Percentiles rank a stretch among this genome's conserved stretches.
These are phyloP conservation scores for Malassezia japonica DNA, from an alignment of 1,284 basidiomycete species.

Conservation along the genomic window DNA sequence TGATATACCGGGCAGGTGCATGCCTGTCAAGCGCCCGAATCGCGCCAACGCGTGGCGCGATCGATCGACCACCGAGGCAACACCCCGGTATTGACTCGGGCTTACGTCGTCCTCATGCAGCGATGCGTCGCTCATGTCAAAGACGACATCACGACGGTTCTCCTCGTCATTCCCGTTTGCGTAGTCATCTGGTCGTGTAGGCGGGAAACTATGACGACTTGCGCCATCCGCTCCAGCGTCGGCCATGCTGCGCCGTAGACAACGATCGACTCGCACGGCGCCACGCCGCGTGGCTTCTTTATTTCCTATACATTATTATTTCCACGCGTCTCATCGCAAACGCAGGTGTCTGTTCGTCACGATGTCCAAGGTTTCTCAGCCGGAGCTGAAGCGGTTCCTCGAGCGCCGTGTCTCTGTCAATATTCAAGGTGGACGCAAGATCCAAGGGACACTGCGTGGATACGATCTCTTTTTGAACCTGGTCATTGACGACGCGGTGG, in stretches of 20 bases:
- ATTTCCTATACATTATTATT: too few species aligned
- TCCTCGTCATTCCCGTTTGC: too few species aligned
- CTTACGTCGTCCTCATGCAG: background rate
- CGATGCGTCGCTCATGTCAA: slow-evolving; percentile 1
- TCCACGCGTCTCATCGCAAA: too few species aligned
- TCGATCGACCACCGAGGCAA: slow-evolving; percentile 17
- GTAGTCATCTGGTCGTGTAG: too few species aligned
- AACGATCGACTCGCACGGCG: too few species aligned
- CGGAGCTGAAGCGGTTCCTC: slow-evolving; percentile 63
- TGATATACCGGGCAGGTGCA: slow-evolving; percentile 43
- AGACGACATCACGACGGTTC: background rate
- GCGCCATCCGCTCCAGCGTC: too few species aligned
- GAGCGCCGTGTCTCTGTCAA: slow-evolving; percentile 93
- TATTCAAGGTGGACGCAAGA: slow-evolving; percentile 89
- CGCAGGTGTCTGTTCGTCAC: too few species aligned
- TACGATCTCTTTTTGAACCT: slow-evolving; percentile 99
- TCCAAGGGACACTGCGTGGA: slow-evolving; percentile 87
- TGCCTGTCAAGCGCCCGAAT: slow-evolving; percentile 42
- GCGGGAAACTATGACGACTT: too few species aligned
- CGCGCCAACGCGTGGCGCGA: slow-evolving; percentile 31
- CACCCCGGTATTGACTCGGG: background rate
- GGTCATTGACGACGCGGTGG: slow-evolving; percentile 86
- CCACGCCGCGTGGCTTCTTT: too few species aligned
- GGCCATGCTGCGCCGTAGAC: too few species aligned
- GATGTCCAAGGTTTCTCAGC: slow-evolving; percentile 44